A percentile compares a stretch with the other conserved stretches of the same genome.
phyloP scores from a whole-genome alignment of 345 rosid species.

The Ceriops tagal region DNA sequence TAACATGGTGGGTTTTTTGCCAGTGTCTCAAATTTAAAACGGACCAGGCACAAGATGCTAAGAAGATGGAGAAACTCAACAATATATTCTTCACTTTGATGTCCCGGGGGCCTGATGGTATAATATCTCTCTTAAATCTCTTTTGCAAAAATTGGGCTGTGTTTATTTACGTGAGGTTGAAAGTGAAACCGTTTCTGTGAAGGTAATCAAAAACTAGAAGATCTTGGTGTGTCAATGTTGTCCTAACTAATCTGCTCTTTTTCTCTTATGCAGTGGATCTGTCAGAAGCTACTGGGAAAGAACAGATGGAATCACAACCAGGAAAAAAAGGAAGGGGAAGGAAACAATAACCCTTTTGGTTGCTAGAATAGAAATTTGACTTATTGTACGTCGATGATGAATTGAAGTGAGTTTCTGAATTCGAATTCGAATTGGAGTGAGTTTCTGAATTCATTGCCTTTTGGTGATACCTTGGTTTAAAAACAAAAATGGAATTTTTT shows the following conservation, averaged over 20 bases:
- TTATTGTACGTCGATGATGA: conserved; percentile 1
- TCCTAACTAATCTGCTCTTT: conserved; percentile 8
- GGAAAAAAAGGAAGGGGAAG: conserved; percentile 90
- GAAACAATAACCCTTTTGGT: conserved; percentile 54
- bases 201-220: background rate
- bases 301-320: conserved; percentile 63
- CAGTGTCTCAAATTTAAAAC: conserved; percentile 99
- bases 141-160: background rate
- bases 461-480: background rate
- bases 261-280: conserved; percentile 54
- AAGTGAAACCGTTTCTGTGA: background rate
- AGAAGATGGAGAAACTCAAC: conserved; percentile 97
- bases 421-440: background rate
- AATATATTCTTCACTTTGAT: conserved; percentile 86
- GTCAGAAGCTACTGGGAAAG: conserved; percentile 74
- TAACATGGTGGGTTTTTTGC: background rate
- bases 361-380: background rate
- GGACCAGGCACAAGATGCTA: conserved; percentile 96
- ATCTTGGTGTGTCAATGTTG: background rate
- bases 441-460: background rate
- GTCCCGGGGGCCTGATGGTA: conserved; percentile 98
- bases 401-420: conserved; percentile 8
- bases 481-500: background rate
- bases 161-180: background rate
- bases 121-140: conserved; percentile 11